Evolutionary conservation across 306 rosid species (phyloP).

Genomic region (Prinsepia uniflora): DNA sequence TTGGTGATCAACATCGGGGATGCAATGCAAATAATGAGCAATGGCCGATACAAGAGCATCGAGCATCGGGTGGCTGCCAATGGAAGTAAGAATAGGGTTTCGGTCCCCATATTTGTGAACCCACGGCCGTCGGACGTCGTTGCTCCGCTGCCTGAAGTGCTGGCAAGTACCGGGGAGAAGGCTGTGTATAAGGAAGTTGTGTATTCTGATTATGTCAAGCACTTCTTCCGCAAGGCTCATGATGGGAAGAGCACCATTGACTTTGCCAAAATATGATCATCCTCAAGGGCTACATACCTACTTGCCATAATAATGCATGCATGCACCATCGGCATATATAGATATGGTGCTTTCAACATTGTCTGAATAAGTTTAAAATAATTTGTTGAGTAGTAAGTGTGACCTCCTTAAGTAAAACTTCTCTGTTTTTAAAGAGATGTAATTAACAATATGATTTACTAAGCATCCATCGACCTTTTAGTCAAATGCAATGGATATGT

Average conservation of each 20-base stretch:
- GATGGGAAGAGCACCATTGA: constrained; percentile 62
- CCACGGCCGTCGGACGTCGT: constrained; percentile 37
- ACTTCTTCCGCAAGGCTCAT: constrained; percentile 52
- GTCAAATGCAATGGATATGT: too few relatives aligned
- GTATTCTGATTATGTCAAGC: constrained; percentile 50
- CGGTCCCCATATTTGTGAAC: constrained; percentile 53
- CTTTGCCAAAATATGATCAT: constrained; percentile 29
- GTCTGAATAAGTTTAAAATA: not conserved
- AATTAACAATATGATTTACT: too few relatives aligned
- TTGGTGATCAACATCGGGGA: constrained; percentile 60
- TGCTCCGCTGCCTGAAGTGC: constrained; percentile 41
- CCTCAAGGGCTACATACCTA: not conserved
- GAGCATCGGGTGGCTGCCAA: constrained; percentile 52
- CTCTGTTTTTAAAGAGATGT: too few relatives aligned
- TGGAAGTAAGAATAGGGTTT: constrained; percentile 45
- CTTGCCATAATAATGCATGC: not conserved
- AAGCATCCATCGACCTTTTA: too few relatives aligned
- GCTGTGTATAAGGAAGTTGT: constrained; percentile 40
- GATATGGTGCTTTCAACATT: too few relatives aligned
- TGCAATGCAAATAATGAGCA: constrained; percentile 59
- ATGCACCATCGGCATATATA: too few relatives aligned
- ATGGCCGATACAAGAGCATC: constrained; percentile 54
- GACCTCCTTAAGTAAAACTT: too few relatives aligned
- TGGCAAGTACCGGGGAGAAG: constrained; percentile 34
- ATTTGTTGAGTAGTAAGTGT: too few relatives aligned